Percentiles rank a stretch among this genome's conserved stretches.
Evolutionary conservation across 352 stramenopile genomes (phyloP).

Genomic region (Phytophthora boehmeriae): DNA sequence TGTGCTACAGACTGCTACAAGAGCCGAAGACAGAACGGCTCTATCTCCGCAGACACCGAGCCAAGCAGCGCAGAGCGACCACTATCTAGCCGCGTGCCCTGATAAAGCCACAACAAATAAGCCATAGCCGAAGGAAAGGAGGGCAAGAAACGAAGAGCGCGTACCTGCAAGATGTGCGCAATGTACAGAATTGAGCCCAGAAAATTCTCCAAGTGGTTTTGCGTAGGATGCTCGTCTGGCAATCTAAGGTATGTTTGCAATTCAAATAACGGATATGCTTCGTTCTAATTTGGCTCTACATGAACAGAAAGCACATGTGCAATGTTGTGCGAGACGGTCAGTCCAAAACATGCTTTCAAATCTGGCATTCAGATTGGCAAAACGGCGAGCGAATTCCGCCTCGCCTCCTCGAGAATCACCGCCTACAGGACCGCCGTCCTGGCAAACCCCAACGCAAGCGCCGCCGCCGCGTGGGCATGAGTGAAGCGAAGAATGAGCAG

Average conservation of each 20-base stretch:
- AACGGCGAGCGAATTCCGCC: no score
- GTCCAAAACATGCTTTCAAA: neutral
- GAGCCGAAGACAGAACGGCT: no score
- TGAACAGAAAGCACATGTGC: neutral
- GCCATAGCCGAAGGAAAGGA: neutral
- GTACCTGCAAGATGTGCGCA: neutral
- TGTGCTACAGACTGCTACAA: no score
- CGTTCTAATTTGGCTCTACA: neutral
- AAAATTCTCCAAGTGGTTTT: neutral
- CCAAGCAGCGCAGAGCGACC: neutral
- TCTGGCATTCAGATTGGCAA: neutral
- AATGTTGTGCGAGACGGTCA: neutral
- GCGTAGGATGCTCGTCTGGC: no score
- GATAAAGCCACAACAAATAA: neutral
- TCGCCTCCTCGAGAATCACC: no score
- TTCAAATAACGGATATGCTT: no score
- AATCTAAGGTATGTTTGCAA: no score
- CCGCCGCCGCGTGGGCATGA: no score
- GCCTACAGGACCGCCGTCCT: no score
- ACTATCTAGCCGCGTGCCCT: neutral
- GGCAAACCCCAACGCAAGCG: no score
- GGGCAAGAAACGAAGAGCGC: neutral
- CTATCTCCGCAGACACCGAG: no score
- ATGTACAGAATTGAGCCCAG: neutral
- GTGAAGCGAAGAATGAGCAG: no score